Evolutionary conservation across 768 basidiomycete species (phyloP), one percentile per base, ranked within the genome.

Genomic region (Leccinum pellstonianum): DNA sequence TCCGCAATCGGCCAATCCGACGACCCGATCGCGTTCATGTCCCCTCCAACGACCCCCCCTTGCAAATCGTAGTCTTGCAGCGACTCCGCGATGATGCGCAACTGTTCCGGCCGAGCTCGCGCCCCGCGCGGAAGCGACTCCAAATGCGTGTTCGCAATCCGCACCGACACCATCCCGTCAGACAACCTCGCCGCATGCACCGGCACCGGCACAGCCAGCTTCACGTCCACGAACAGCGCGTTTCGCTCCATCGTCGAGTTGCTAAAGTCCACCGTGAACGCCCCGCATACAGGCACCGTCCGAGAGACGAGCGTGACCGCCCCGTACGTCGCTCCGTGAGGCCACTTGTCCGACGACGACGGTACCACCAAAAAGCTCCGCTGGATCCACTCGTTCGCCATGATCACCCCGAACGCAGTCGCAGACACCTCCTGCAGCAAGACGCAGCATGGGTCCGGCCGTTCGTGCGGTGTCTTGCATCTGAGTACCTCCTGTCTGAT

Each of bases 141-240:
- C 52, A 92, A 76, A 66, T 92, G 90, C 25, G 88, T 89, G 69
- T 91, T 91, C 27, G 83, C 82, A 43, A 91, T 73, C 29, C 88
- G 79, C 61, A 90, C 58, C n/a, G 78, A 76, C 54, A 80, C 77
- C 27, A 76, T 72, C 52, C 75, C 73, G 46, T 76, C 77, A 37
- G 69, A 68, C 37, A 75, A 49, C 4, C 68, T 67, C 61, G 75
- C 27, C 64, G 74, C 51, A 66, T 72, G 54, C 17, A 62, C 76
- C 2, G 72, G 66, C 27, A 67, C 64, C 0, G 76, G 76, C 23
- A 77, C 63, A 50, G 75, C 71, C 47, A 87, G 66, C 63, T 79
- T 80, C 50, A 87, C 58, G 67, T 87, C 85, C 51, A 84, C 81
- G 47, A 84, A 76, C 54, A 91, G 62, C 51, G 81, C 88, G 56